Base-by-base conservation (phyloP, 176 grass and related monocot genomes). In the Avena insularis region DNA sequence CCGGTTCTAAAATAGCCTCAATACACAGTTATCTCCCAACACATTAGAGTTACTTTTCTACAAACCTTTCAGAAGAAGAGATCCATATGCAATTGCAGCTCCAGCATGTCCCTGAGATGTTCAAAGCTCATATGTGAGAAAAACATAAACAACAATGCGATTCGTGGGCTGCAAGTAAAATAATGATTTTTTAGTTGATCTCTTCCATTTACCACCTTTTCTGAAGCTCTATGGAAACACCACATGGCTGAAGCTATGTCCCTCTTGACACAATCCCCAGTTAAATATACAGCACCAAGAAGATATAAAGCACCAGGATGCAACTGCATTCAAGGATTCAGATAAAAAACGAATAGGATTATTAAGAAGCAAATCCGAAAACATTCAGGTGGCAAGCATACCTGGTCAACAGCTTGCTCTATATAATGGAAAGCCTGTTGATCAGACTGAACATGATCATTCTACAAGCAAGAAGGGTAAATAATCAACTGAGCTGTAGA, bases 151-250 rank as follows among this genome's bases (percentile, higher is more conserved):
- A 86, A 86, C 75, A 57, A 31, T 21, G 48, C 17, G 62, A 46
- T 64, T 54, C 83, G 64, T 71, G 54, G 38, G 20, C 14, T 86
- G 80, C 50, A 71, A 54, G 19, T 78, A 71, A 45, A 67, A 50
- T 53, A 19, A 79, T 43, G 33, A 80, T 57, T 36, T 73, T 80
- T 79, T 40, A 75, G 36, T 17, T 12, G 71, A 54, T 71, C 6
- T 55, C 9, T 84, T 75, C 19, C 48, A 49, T 75, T 47, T 76
- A 58, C 17, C 25, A 95, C 96, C 93, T 98, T 95, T 89, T 92
- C 91, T 49, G 96, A 98, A 75, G 93, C 92, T 94, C 93, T 91
- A 83, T 95, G 96, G 75, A 98, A 98, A 85, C 93, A 95, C 96
- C 96, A 95, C 84, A 95, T 90, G 15, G 96, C 96, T 5, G 96